Percentiles rank a stretch among this genome's conserved stretches.
phyloP scores from a whole-genome alignment of 768 basidiomycete genomes.

The Pleurotus tuoliensis region DNA sequence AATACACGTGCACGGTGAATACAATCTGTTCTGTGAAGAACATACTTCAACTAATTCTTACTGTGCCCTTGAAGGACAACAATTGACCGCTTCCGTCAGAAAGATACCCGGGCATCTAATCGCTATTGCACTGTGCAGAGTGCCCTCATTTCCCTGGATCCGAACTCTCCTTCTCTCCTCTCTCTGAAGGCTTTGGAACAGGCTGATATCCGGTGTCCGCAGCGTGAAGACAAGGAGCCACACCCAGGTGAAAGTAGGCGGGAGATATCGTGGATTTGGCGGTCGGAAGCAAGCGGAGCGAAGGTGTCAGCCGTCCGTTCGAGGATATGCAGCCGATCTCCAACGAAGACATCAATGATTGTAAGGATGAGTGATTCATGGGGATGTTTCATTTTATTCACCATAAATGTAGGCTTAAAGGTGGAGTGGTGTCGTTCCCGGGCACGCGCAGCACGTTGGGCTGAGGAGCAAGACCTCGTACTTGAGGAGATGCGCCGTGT shows the following conservation, averaged over 20 bases:
- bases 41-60: no score
- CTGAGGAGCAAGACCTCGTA: background rate
- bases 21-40: no score
- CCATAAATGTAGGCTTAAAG: background rate
- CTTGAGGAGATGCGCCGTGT: constrained; percentile 19
- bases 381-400: no score
- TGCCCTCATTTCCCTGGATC: background rate
- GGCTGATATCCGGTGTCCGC: background rate
- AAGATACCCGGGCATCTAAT: background rate
- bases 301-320: no score
- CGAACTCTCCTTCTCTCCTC: background rate
- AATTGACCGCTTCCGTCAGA: constrained; percentile 2
- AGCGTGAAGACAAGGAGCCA: background rate
- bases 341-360: no score
- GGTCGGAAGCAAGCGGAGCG: no score
- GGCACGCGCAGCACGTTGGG: background rate
- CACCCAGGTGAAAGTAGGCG: background rate
- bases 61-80: background rate
- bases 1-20: constrained; percentile 6
- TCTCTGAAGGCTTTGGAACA: background rate
- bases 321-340: no score
- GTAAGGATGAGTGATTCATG: no score
- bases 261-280: constrained; percentile 9
- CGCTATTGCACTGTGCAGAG: background rate
- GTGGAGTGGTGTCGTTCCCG: background rate